Evolutionary conservation across 805 yeast species (phyloP), one percentile per base, ranked within the genome.

Genomic region (Lachancea waltii): DNA sequence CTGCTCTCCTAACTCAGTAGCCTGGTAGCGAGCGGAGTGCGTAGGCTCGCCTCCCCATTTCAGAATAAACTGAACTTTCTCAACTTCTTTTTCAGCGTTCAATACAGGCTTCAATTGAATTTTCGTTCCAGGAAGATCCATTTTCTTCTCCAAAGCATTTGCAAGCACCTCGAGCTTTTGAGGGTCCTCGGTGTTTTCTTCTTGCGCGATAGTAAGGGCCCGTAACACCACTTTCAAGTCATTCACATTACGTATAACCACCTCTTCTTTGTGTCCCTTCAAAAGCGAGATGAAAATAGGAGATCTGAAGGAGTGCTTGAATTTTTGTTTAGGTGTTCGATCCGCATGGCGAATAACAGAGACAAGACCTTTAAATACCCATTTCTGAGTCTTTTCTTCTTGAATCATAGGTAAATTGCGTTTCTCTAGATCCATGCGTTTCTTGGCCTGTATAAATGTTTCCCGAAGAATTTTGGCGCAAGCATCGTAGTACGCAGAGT

Each of bases 31-130:
- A 2, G 97, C 97, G 8, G 97, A 87, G 60, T 92, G 99, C 1
- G 99, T 92, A 5, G 98, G 97, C 62, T 92, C 99, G 46, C 99
- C 99, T 51, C 98, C 98, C 98, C 98, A 92, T 60, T 92, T 92
- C 51, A 92, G 69, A 45, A 92, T 94, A 46, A 92, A 79, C 62
- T 92, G 98, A 17, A 90, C 97, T 58, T 92, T 92, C 48, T 90
- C 97, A 15, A 92, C 92, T 23, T 80, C 78, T 25, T 74, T 79
- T 27, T 75, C 79, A 10, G 68, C 64, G 50, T 73, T 72, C 40
- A 89, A 56, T 3, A 90, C 79, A 0, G 99, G 99, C 59, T 92
- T 92, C 51, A 92, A 65, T 64, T 92, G 99, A 44, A 92, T 82
- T 57, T 92, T 92, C 0, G 99, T 92, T 7, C 99, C 99, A 1